These are phyloP conservation scores for Didymella sp. DNA, from an alignment of 2,329 filamentous ascomycete species.

Conservation along the genomic window DNA sequence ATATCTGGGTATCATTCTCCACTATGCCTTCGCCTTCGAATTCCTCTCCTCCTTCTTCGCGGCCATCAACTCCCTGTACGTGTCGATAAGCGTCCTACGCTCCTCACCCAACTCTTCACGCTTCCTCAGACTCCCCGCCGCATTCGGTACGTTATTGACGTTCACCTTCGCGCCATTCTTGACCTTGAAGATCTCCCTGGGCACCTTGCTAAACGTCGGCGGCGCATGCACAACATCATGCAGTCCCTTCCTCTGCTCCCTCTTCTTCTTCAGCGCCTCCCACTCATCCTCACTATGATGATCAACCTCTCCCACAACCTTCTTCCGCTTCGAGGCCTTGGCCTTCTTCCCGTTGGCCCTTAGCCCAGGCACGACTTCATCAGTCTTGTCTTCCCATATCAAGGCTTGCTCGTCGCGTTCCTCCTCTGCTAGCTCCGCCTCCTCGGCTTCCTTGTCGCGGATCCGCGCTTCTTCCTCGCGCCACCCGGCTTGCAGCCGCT, in stretches of 20 bases:
- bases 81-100: constrained; percentile 73
- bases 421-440: constrained; percentile 70
- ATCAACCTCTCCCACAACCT: constrained; percentile 57
- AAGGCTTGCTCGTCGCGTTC: constrained; percentile 69
- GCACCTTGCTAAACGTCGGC: constrained; percentile 70
- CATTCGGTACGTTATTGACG: constrained; percentile 72
- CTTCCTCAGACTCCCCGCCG: constrained; percentile 72
- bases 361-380: constrained; percentile 62
- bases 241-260: constrained; percentile 62
- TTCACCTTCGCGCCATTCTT: constrained; percentile 69
- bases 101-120: constrained; percentile 76
- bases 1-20: constrained; percentile 6
- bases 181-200: constrained; percentile 69
- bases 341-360: constrained; percentile 55
- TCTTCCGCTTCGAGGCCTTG: constrained; percentile 60
- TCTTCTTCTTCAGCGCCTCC: constrained; percentile 69
- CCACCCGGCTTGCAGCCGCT: constrained; percentile 65
- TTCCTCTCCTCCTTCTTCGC: constrained; percentile 29
- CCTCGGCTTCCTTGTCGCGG: constrained; percentile 80
- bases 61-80: constrained; percentile 73
- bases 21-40: constrained; percentile 3
- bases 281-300: constrained; percentile 76
- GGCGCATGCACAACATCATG: constrained; percentile 75
- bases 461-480: constrained; percentile 60
- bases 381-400: constrained; percentile 67